These are phyloP conservation scores for Cladosporium oxysporum DNA, from an alignment of 2,329 filamentous ascomycete species.

Conservation along the genomic window DNA sequence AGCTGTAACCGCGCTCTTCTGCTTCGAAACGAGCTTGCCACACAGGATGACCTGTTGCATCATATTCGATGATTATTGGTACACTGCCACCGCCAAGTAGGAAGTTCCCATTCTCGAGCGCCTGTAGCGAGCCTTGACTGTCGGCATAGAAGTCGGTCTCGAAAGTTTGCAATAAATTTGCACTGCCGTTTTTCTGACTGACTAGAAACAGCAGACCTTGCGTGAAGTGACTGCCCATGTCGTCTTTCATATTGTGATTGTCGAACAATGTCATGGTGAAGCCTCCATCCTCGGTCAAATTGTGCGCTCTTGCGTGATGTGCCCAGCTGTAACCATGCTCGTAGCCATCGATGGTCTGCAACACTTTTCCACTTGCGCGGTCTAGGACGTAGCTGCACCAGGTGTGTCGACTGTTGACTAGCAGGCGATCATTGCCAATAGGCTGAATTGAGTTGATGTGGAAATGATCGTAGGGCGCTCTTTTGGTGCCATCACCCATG, in stretches of 20 bases:
- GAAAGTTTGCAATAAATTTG: constrained; percentile 7
- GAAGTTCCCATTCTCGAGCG: constrained; percentile 25
- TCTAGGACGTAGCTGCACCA: constrained; percentile 30
- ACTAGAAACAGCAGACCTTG: constrained; percentile 25
- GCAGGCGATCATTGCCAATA: constrained; percentile 27
- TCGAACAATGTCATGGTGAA: constrained; percentile 30
- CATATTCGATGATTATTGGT: constrained; percentile 28
- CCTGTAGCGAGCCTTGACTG: constrained; percentile 28
- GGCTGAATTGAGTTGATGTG: constrained; percentile 33
- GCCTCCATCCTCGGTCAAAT: constrained; percentile 24
- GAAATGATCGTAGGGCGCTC: constrained; percentile 30
- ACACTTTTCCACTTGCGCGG: constrained; percentile 25
- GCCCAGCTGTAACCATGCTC: constrained; percentile 28
- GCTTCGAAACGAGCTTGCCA: constrained; percentile 26
- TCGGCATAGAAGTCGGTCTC: constrained; percentile 21
- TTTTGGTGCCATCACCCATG: constrained; percentile 18
- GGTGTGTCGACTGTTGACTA: constrained; percentile 29
- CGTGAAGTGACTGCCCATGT: constrained; percentile 20
- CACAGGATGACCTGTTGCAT: constrained; percentile 11
- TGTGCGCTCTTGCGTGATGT: constrained; percentile 29
- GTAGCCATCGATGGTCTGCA: constrained; percentile 29
- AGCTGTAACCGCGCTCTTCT: constrained; percentile 25
- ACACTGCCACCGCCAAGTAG: constrained; percentile 28
- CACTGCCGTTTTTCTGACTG: constrained; percentile 14
- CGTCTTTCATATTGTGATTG: constrained; percentile 27